Percentiles rank a stretch among this genome's conserved stretches.
Evolutionary conservation across 106 monocot genomes (phyloP).

Genomic region (Dendrobium officinale): DNA sequence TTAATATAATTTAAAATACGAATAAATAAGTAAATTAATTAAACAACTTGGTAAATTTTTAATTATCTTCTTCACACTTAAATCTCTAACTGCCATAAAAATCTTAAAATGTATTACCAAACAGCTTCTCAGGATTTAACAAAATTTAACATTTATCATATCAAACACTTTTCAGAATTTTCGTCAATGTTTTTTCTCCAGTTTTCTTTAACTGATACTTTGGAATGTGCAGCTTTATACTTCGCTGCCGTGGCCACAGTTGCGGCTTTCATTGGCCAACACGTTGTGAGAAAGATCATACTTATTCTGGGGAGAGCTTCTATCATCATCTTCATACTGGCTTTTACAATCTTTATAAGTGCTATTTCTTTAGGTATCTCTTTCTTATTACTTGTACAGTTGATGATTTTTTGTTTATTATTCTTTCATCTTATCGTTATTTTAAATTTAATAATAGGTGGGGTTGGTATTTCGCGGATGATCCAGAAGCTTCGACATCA

Average conservation of each 20-base stretch:
- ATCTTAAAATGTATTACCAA: too few relatives aligned
- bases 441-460: neutral
- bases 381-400: too few relatives aligned
- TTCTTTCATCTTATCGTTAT: neutral
- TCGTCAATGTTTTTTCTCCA: too few relatives aligned
- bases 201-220: neutral
- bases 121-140: too few relatives aligned
- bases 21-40: too few relatives aligned
- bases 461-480: conserved; percentile 7
- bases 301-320: conserved; percentile 78
- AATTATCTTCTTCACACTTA: too few relatives aligned
- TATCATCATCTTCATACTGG: conserved; percentile 84
- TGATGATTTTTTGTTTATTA: neutral
- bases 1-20: too few relatives aligned
- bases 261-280: conserved; percentile 68
- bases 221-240: conserved; percentile 47
- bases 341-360: conserved; percentile 83
- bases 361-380: conserved; percentile 73
- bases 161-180: too few relatives aligned
- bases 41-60: too few relatives aligned
- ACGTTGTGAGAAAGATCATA: conserved; percentile 69
- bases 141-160: too few relatives aligned
- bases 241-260: conserved; percentile 47
- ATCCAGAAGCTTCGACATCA: neutral
- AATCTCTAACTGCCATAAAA: too few relatives aligned